Evolutionary conservation across 805 yeast genomes (phyloP), one percentile per base, ranked within the genome.

Genomic region (Suhomyces tanzawaensis): DNA sequence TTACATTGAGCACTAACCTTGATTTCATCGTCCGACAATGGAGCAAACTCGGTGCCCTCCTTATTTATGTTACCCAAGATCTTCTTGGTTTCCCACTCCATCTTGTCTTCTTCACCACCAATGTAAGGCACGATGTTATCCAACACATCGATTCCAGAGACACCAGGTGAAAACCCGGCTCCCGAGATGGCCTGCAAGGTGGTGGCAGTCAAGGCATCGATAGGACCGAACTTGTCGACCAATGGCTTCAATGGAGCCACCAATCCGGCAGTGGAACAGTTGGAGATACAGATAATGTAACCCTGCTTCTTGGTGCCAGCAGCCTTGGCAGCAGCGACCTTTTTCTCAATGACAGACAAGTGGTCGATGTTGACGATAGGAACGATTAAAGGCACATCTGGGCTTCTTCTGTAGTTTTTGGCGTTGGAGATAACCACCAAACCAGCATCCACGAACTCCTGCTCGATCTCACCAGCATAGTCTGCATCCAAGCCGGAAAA

Each of bases 141-240:
- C 53, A 93, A 74, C 39, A 91, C 81, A 58, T 93, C 98, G 64
- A 93, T 90, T 48, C 95, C 93, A 16, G 96, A 81, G 40, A 90
- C 95, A 62, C 99, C 99, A 34, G 99, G 99, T 7, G 96, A 85
- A 62, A 86, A 93, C 3, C 99, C 99, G 16, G 95, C 99, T 52
- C 99, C 99, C 3, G 98, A 90, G 48, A 93, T 87, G 26, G 99
- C 99, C 64, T 93, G 99, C 63, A 93, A 66, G 12, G 99, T 93
- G 39, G 97, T 87, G 34, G 95, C 78, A 11, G 95, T 82, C 50
- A 91, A 76, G 17, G 81, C 74, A 42, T 86, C 90, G 43, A 93
- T 77, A 31, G 98, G 97, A 34, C 98, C 99, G 58, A 86, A 91
- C 34, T 71, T 65, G 42, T 89, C 95, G 36, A 83, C 85, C 53